Base-by-base conservation (phyloP, 1,139 yeast genomes). In the Debaryomyces fabryi region DNA sequence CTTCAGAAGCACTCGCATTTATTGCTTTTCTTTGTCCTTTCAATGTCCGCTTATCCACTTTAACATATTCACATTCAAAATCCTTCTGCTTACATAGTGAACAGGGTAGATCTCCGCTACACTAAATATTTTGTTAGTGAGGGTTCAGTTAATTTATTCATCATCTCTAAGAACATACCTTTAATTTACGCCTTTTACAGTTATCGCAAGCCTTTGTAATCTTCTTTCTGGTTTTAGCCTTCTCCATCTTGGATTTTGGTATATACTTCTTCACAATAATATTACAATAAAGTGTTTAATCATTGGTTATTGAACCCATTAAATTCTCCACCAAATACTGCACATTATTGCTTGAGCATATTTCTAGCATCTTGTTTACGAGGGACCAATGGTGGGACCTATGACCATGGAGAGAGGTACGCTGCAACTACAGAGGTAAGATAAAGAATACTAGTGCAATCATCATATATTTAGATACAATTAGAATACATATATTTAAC, bases 201-300 rank as follows among this genome's bases (percentile, higher is more conserved):
- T 58, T 59, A 51, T 71, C 75, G 56, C 78, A 73, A 25, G 78
- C 78, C 34, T 69, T 63, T 2, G 76, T 69, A 3, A 70, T 72
- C 45, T 67, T 68, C 45, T 64, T 66, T 45, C 72, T 48, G 20
- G 9, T 20, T 35, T 20, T 21, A 9, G 21, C 13, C n/a, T n/a
- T n/a, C n/a, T 35, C 38, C 38, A 32, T 32, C 20, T 15, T 32
- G 18, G 15, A 15, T 34, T 5, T 10, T 20, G 25, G 7, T 35
- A 18, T 32, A 15, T 32, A 7, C 12, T 32, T 16, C 35, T 6
- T 32, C 20, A 32, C 10, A 15, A 13, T 32, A 8, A 3, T 12
- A 27, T 12, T 4, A 27, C 7, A 4, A 27, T 8, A 32, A 18
- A 15, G 5, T 32, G 12, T 15, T 16, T 9, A 6, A 16, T 32